Evolutionary conservation across 2,329 filamentous ascomycete genomes (phyloP).

Genomic region (Paradendryphiella salina): DNA sequence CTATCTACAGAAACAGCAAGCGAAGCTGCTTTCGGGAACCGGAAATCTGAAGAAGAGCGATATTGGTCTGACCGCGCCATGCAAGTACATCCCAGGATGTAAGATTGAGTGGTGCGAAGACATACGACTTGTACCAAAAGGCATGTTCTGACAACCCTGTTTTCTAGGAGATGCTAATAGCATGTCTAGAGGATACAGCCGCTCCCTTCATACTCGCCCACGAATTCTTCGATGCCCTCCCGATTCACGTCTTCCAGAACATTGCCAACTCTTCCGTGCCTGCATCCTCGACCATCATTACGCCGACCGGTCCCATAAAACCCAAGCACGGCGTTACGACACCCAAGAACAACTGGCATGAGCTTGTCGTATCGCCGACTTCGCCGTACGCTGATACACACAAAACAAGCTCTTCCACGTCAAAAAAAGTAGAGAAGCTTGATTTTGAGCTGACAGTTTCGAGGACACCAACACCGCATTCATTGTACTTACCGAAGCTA

Average conservation of each 20-base stretch:
- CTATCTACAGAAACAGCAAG: constrained; percentile 75
- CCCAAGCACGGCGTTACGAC: constrained; percentile 45
- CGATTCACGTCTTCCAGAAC: constrained; percentile 92
- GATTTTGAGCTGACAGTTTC: constrained; percentile 89
- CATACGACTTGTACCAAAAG: constrained; percentile 75
- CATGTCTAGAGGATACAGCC: constrained; percentile 62
- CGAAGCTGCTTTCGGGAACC: constrained; percentile 77
- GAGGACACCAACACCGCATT: constrained; percentile 75
- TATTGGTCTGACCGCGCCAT: constrained; percentile 71
- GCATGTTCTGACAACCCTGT: constrained; percentile 50
- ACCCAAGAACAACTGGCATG: constrained; percentile 48
- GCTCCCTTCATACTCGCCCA: constrained; percentile 94
- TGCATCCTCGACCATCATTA: constrained; percentile 50
- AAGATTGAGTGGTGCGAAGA: constrained; percentile 88
- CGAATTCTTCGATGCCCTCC: constrained; percentile 97
- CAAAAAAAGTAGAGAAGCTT: constrained; percentile 51
- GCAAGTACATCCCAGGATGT: constrained; percentile 72
- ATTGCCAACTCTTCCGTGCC: constrained; percentile 54
- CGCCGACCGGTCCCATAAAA: constrained; percentile 54
- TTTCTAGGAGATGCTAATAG: constrained; percentile 18
- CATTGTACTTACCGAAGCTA: constrained; percentile 79
- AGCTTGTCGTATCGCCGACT: constrained; percentile 51
- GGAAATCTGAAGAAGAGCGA: constrained; percentile 70
- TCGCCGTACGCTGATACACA: constrained; percentile 49
- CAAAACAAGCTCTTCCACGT: constrained; percentile 12